These are phyloP conservation scores for Saccharomycopsis fodiens DNA, from an alignment of 805 yeast species.

Conservation along the genomic window DNA sequence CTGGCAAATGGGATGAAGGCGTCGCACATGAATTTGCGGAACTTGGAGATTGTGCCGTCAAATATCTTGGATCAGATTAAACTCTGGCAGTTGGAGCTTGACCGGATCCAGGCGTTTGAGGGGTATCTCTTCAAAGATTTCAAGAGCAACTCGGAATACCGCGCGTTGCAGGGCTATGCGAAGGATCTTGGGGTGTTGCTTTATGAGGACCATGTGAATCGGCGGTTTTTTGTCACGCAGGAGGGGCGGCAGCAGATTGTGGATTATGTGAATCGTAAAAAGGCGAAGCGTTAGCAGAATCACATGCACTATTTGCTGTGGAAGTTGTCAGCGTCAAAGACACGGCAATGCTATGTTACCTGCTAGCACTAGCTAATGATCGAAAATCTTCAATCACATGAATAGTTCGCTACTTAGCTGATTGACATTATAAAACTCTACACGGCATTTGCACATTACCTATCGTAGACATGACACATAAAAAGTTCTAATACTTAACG, in stretches of 20 bases:
- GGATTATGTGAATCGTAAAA: slow-evolving; percentile 71
- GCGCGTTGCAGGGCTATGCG: slow-evolving; percentile 65
- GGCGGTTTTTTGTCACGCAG: slow-evolving; percentile 75
- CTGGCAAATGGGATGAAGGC: slow-evolving; percentile 39
- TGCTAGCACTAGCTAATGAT: no score
- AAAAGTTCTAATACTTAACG: no score
- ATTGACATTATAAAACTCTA: no score
- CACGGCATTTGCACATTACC: no score
- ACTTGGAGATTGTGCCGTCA: slow-evolving; percentile 59
- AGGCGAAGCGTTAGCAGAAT: background rate
- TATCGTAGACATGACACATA: no score
- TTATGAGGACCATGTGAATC: slow-evolving; percentile 72
- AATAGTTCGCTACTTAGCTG: no score
- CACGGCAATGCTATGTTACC: no score
- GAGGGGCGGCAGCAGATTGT: slow-evolving; percentile 87
- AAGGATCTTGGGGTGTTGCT: slow-evolving; percentile 82
- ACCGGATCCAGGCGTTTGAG: slow-evolving; percentile 77
- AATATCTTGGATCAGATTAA: slow-evolving; percentile 95
- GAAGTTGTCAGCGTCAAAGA: no score
- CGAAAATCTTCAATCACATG: no score
- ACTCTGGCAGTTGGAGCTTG: slow-evolving; percentile 94
- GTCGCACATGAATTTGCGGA: slow-evolving; percentile 18
- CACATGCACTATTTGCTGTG: no score
- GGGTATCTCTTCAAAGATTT: slow-evolving; percentile 90
- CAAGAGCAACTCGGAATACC: slow-evolving; percentile 67